These are phyloP conservation scores for Leucocoprinus leucothites DNA, from an alignment of 768 basidiomycete genomes.

Conservation along the genomic window DNA sequence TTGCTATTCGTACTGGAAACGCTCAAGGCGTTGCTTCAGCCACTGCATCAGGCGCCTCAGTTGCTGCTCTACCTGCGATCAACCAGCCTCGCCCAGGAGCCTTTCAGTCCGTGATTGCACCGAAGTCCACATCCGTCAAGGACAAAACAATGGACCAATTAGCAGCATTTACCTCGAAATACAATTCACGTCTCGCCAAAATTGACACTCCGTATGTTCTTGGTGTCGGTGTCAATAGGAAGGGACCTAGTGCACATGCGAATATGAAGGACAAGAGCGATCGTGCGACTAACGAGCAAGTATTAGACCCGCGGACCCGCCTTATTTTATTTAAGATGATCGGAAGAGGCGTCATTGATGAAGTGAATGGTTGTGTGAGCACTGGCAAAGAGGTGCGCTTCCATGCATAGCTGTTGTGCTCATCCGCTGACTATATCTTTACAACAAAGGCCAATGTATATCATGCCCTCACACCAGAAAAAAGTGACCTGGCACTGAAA, in stretches of 20 bases:
- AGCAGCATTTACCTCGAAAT: conserved; percentile 64
- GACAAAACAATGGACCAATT: conserved; percentile 72
- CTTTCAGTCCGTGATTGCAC: conserved; percentile 21
- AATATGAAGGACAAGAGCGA: conserved; percentile 96
- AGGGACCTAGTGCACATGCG: conserved; percentile 84
- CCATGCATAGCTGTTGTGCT: neutral
- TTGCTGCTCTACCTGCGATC: conserved; percentile 66
- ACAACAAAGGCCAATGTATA: conserved; percentile 87
- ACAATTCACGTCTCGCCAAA: conserved; percentile 67
- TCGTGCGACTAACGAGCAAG: conserved; percentile 95
- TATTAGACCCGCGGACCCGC: conserved; percentile 92
- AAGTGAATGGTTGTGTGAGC: conserved; percentile 94
- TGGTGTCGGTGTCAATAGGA: conserved; percentile 82
- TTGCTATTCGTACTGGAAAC: conserved; percentile 74
- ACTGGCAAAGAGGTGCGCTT: conserved; percentile 91
- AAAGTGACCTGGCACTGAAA: conserved; percentile 82
- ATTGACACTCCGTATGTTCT: conserved; percentile 72
- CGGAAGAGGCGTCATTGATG: conserved; percentile 79
- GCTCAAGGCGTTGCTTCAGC: conserved; percentile 59
- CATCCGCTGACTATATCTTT: conserved; percentile 1
- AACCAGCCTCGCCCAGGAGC: conserved; percentile 52
- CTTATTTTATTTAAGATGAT: conserved; percentile 97
- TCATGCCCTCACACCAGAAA: conserved; percentile 64
- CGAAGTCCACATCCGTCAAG: conserved; percentile 31
- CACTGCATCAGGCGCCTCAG: conserved; percentile 42